Evolutionary conservation across 2,329 filamentous ascomycete genomes (phyloP), one percentile per base, ranked within the genome.

Genomic region (Aspergillus unguis): DNA sequence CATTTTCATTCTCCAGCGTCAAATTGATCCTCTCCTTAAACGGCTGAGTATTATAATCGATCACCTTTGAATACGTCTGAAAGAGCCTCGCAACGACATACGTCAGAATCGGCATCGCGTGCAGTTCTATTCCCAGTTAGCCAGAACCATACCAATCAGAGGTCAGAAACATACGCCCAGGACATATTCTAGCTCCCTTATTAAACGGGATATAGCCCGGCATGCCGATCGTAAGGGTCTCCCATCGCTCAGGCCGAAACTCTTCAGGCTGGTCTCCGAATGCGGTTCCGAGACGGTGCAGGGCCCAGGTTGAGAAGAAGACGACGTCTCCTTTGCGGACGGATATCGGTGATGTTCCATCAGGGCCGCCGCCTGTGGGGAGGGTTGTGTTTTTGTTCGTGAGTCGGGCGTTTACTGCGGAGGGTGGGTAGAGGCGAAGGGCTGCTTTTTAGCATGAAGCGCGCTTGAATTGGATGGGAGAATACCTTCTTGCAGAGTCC

Each of bases 361-460:
- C 17, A 17, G 36, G 36, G 11, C 36, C 36, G 17, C 36, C 36
- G n/a, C 36, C 36, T 8, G 17, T 23, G 11, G 36, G 36, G 36
- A 38, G 36, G 3, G 11, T 17, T 2, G 36, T 38, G 8, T n/a
- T 23, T 25, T 38, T 38, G 8, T n/a, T 38, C 4, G 36, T 17
- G 11, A 23, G 8, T 6, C 36, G 36, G 5, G 17, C 11, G 17
- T 38, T 38, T n/a, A 38, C 17, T 11, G 36, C n/a, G 36, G 25
- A 11, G 8, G 17, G 8, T 8, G 36, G 36, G n/a, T 53, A 49
- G 23, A 46, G 11, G 67, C 64, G 53, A 76, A 76, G 5, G 35
- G 27, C 36, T 50, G 32, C 8, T 3, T 9, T 8, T 35, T 35
- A 35, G 32, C 32, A 5, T 9, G 32, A 11, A 35, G 7, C 7